Percentiles rank a stretch among this genome's conserved stretches.
These are phyloP conservation scores for Handroanthus guayacan DNA, from an alignment of 257 asterid species.

Conservation along the genomic window DNA sequence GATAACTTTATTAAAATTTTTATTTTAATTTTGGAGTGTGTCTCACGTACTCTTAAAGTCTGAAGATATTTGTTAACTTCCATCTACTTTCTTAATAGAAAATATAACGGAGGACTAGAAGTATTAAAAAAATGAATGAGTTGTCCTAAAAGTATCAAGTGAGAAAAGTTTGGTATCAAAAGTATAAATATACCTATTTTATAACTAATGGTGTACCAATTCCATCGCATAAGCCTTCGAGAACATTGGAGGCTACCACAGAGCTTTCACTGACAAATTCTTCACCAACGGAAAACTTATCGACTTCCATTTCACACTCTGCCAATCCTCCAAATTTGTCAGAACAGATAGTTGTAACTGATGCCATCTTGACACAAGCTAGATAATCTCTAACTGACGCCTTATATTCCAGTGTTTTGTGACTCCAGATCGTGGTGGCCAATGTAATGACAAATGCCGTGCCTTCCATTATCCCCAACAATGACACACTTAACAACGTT, in stretches of 20 bases:
- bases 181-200: too few species aligned
- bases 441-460: constrained; percentile 35
- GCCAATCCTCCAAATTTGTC: constrained; percentile 39
- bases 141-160: too few species aligned
- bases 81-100: too few species aligned
- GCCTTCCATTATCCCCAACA: constrained; percentile 43
- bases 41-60: too few species aligned
- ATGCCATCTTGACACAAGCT: constrained; percentile 38
- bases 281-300: constrained; percentile 34
- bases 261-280: constrained; percentile 42
- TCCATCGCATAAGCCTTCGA: constrained; percentile 41
- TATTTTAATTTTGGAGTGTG: too few species aligned
- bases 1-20: too few species aligned
- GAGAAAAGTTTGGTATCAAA: too few species aligned
- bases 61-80: too few species aligned
- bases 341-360: constrained; percentile 29
- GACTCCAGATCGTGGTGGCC: constrained; percentile 26
- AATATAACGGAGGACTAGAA: too few species aligned
- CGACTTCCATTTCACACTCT: constrained; percentile 22
- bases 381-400: constrained; percentile 36
- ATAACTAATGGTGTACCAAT: constrained; percentile 30
- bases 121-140: too few species aligned
- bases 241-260: constrained; percentile 28
- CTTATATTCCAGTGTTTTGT: constrained; percentile 12
- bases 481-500: constrained; percentile 19